Conservation (phyloP, 2,329 filamentous ascomycete genomes). For the Clonostachys byssicola region DNA sequence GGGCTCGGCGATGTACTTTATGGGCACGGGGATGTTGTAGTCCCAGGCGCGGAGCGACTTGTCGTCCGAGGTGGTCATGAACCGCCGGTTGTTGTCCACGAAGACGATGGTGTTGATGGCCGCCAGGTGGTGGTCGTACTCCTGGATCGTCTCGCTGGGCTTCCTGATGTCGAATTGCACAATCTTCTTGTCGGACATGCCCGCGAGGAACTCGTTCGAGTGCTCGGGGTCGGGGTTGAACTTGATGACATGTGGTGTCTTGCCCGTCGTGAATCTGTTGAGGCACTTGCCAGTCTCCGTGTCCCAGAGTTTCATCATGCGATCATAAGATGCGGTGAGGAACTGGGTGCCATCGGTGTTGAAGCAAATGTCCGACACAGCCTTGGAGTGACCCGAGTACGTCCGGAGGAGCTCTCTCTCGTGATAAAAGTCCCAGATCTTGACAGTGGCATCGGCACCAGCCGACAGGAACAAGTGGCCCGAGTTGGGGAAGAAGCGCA, state of each 20-base stretch:
- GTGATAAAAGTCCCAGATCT: constrained; percentile 94
- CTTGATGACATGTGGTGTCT: constrained; percentile 89
- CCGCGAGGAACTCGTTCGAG: constrained; percentile 86
- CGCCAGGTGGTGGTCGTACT: constrained; percentile 98
- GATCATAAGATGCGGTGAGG: constrained; percentile 87
- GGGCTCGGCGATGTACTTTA: constrained; percentile 96
- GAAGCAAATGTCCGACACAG: constrained; percentile 86
- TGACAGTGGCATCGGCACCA: constrained; percentile 86
- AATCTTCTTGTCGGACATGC: constrained; percentile 99
- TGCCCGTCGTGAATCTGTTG: constrained; percentile 85
- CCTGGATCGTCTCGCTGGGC: constrained; percentile 76
- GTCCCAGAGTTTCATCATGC: constrained; percentile 97
- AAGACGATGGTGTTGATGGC: constrained; percentile 97
- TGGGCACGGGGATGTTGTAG: constrained; percentile 95
- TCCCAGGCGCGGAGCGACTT: constrained; percentile 97
- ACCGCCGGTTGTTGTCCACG: constrained; percentile 88
- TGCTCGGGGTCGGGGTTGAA: constrained; percentile 82
- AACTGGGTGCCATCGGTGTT: constrained; percentile 79
- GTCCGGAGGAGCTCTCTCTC: constrained; percentile 82
- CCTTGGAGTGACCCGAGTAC: constrained; percentile 88
- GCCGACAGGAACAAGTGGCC: constrained; percentile 87
- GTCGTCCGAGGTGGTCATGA: constrained; percentile 97
- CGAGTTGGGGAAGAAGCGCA: constrained; percentile 84
- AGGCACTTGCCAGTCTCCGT: constrained; percentile 90
- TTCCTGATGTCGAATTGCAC: constrained; percentile 90